Percentiles rank a stretch among this genome's conserved stretches.
Conservation (phyloP, 139 green algal genomes). For the Haematococcus lacustris region DNA sequence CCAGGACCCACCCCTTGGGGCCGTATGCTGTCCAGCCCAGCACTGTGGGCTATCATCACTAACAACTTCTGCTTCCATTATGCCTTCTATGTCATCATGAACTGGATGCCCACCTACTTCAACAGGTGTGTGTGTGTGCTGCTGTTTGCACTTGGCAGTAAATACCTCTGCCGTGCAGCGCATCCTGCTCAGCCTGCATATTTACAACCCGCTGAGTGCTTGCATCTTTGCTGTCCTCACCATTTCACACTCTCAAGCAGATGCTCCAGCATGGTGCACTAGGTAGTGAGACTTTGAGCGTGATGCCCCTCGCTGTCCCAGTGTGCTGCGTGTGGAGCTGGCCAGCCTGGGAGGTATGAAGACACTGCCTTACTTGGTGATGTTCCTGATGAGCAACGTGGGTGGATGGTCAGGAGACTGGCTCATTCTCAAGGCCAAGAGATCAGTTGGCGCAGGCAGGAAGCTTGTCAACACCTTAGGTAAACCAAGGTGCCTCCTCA, state of each 20-base stretch:
- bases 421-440: slow-evolving; percentile 57
- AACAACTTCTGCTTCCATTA: slow-evolving; percentile 99
- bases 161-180: no score
- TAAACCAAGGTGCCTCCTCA: no score
- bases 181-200: no score
- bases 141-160: no score
- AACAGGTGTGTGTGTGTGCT: slow-evolving; percentile 46
- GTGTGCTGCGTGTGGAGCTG: slow-evolving; percentile 67
- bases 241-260: no score
- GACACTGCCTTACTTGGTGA: slow-evolving; percentile 87
- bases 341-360: slow-evolving; percentile 64
- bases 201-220: no score
- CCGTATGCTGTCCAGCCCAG: slow-evolving; percentile 53
- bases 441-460: slow-evolving; percentile 51
- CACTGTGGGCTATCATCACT: slow-evolving; percentile 90
- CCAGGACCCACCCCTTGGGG: slow-evolving; percentile 55
- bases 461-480: slow-evolving; percentile 88
- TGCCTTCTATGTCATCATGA: slow-evolving; percentile 97
- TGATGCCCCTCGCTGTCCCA: no score
- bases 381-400: slow-evolving; percentile 83
- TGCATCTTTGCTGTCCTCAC: no score
- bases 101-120: slow-evolving; percentile 98
- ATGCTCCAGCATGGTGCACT: no score
- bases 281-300: no score
- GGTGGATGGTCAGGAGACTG: slow-evolving; percentile 78